Conservation (phyloP, 2,329 filamentous ascomycete species). For the Sporothrix mexicana region DNA sequence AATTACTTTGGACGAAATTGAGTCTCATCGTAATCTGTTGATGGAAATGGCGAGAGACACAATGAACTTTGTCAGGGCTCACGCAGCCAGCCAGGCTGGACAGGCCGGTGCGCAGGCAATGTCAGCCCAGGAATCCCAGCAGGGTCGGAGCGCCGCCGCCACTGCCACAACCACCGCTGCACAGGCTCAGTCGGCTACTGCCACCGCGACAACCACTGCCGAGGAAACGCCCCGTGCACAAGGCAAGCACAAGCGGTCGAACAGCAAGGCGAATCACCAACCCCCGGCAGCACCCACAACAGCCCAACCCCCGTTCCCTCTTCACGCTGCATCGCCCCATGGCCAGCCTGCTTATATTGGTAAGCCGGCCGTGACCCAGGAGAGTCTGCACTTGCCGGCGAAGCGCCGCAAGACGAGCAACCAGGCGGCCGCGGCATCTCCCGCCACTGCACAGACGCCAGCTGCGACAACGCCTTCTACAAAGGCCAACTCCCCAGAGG, state of each 20-base stretch:
- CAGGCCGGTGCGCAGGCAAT: conserved; percentile 41
- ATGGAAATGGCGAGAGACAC: conserved; percentile 59
- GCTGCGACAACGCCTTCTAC: conserved; percentile 48
- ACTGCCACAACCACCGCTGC: background rate
- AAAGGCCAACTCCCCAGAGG: conserved; percentile 56
- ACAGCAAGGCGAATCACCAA: conserved; percentile 55
- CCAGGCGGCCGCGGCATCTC: conserved; percentile 47
- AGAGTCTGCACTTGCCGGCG: conserved; percentile 61
- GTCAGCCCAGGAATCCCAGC: conserved; percentile 33
- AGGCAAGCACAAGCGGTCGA: conserved; percentile 54
- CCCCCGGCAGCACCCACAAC: conserved; percentile 64
- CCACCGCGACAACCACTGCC: conserved; percentile 45
- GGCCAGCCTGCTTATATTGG: conserved; percentile 63
- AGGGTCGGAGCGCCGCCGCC: conserved; percentile 16
- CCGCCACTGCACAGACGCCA: conserved; percentile 45
- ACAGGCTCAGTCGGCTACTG: conserved; percentile 51
- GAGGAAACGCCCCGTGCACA: conserved; percentile 59
- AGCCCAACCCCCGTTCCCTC: conserved; percentile 61
- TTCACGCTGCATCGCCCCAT: conserved; percentile 63
- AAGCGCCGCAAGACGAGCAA: conserved; percentile 61
- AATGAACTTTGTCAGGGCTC: conserved; percentile 27
- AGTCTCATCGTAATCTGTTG: conserved; percentile 55
- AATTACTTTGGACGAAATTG: conserved; percentile 58
- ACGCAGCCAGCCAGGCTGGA: conserved; percentile 38
- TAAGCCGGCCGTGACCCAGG: conserved; percentile 58